Evolutionary conservation across 2,329 filamentous ascomycete species (phyloP).

Genomic region (Fulvia fulva): DNA sequence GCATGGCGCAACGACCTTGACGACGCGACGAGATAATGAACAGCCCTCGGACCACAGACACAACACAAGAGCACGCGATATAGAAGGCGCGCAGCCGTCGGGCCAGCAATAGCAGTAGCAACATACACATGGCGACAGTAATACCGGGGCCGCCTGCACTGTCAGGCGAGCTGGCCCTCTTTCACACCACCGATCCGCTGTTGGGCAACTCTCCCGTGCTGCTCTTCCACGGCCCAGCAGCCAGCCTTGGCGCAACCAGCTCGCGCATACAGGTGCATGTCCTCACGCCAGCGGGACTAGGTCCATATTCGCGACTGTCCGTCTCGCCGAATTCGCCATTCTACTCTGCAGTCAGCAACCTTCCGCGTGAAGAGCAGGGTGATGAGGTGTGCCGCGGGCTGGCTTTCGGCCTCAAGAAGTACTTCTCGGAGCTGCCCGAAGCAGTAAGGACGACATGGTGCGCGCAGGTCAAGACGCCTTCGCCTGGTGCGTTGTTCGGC

Average conservation of each 20-base stretch:
- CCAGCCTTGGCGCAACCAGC: slow-evolving; percentile 81
- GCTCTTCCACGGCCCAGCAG: slow-evolving; percentile 76
- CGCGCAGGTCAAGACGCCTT: slow-evolving; percentile 48
- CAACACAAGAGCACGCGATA: slow-evolving; percentile 3
- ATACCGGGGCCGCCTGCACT: slow-evolving; percentile 70
- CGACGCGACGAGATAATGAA: slow-evolving; percentile 12
- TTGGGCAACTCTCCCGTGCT: slow-evolving; percentile 77
- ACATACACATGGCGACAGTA: slow-evolving; percentile 70
- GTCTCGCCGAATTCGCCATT: slow-evolving; percentile 89
- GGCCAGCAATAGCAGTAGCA: background rate
- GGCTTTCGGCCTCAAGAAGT: slow-evolving; percentile 89
- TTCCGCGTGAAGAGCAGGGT: slow-evolving; percentile 91
- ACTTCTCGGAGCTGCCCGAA: slow-evolving; percentile 82
- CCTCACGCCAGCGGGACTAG: slow-evolving; percentile 82
- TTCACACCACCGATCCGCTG: slow-evolving; percentile 80
- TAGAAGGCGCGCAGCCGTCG: background rate
- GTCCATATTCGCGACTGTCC: slow-evolving; percentile 85
- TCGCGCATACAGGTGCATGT: slow-evolving; percentile 94
- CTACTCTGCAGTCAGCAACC: slow-evolving; percentile 82
- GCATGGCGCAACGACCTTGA: slow-evolving; percentile 1
- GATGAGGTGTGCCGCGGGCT: slow-evolving; percentile 89
- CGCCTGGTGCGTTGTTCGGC: slow-evolving; percentile 68
- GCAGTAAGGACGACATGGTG: slow-evolving; percentile 69
- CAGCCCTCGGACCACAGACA: slow-evolving; percentile 1
- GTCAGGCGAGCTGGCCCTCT: slow-evolving; percentile 79